phyloP scores from a whole-genome alignment of 345 rosid species.

The Linum usitatissimum region DNA sequence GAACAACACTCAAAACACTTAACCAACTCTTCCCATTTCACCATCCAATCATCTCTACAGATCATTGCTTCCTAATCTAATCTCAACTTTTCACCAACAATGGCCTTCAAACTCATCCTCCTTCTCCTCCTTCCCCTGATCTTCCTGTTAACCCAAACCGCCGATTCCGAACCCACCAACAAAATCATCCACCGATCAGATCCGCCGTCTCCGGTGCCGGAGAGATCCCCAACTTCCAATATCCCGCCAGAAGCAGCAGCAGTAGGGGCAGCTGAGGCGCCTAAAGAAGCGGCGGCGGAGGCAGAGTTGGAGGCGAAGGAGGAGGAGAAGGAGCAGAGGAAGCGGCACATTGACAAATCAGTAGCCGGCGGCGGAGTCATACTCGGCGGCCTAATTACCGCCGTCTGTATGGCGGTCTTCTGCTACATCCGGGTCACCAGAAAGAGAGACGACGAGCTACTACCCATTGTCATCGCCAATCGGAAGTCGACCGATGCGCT shows the following conservation, averaged over 20 bases:
- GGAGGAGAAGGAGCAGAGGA: conserved; percentile 31
- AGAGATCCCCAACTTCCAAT: no score
- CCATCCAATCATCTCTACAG: background rate
- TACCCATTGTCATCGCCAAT: background rate
- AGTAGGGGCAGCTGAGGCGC: conserved; percentile 13
- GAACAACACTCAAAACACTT: background rate
- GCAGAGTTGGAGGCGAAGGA: conserved; percentile 28
- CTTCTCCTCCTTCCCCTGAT: background rate
- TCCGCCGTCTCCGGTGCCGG: background rate
- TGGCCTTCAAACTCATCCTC: background rate
- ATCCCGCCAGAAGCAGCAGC: background rate
- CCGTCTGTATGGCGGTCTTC: conserved; percentile 46
- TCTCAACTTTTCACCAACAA: background rate
- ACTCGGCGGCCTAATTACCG: conserved; percentile 55
- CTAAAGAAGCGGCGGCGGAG: conserved; percentile 23
- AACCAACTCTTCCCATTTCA: no score
- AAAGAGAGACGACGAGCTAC: conserved; percentile 12
- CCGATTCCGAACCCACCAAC: background rate
- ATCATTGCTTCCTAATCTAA: background rate
- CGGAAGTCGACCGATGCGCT: background rate
- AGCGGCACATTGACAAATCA: conserved; percentile 31
- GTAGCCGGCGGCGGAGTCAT: conserved; percentile 58
- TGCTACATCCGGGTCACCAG: conserved; percentile 57
- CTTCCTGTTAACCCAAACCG: background rate
- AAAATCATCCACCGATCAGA: background rate